Conservation (phyloP, 2,329 filamentous ascomycete species). For the Diaporthe helianthi region DNA sequence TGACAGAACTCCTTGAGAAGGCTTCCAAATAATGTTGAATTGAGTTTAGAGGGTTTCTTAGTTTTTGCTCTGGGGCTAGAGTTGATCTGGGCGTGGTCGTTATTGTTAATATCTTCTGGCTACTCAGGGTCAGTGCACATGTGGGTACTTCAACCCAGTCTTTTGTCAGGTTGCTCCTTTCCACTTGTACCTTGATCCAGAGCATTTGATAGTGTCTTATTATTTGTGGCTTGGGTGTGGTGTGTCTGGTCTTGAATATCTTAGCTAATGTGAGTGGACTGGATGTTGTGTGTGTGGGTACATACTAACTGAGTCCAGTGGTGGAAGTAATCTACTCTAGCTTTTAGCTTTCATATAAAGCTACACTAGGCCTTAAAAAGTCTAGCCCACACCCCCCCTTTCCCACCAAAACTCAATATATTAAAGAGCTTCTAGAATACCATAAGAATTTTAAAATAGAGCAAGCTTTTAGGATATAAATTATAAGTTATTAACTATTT, state of each 20-base stretch:
- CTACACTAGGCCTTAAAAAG: no score
- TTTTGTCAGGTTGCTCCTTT: neutral
- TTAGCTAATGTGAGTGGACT: neutral
- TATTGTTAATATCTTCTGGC: slow-evolving; percentile 10
- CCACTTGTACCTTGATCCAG: neutral
- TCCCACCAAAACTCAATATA: no score
- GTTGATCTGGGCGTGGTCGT: neutral
- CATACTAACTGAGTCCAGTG: neutral
- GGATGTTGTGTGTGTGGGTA: neutral
- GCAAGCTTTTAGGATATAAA: no score
- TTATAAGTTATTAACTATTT: no score
- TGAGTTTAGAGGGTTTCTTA: neutral
- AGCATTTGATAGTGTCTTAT: neutral
- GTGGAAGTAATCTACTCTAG: neutral
- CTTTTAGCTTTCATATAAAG: no score
- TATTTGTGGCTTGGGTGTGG: no score
- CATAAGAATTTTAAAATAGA: no score
- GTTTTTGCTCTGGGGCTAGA: neutral
- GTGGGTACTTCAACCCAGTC: slow-evolving; percentile 14
- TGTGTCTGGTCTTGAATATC: no score
- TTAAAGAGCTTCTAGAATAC: no score
- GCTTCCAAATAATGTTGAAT: neutral
- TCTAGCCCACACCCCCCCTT: no score
- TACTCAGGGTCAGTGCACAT: slow-evolving; percentile 15
- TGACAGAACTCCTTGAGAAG: slow-evolving; percentile 20